Evolutionary conservation across 2,329 filamentous ascomycete genomes (phyloP).

Genomic region (Fusarium marasasianum): DNA sequence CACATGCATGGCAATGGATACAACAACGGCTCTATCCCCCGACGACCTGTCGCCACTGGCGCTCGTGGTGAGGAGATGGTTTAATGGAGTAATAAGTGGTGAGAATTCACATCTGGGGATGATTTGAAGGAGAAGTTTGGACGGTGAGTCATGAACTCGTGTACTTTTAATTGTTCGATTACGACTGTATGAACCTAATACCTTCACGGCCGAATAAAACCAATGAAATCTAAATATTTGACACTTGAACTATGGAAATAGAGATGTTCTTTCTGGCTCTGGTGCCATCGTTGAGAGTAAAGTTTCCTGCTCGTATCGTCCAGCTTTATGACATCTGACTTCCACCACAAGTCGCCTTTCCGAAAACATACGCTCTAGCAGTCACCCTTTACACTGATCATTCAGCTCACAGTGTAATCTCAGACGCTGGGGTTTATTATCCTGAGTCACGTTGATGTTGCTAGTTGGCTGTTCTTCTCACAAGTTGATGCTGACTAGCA

Average conservation of each 20-base stretch:
- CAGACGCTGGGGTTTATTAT: neutral
- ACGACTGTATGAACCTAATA: slow-evolving; percentile 13
- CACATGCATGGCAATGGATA: slow-evolving; percentile 18
- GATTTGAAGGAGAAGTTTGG: neutral
- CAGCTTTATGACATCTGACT: neutral
- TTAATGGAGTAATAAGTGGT: neutral
- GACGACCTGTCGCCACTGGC: slow-evolving; percentile 23
- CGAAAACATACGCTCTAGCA: accelerated
- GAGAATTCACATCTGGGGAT: too few species aligned
- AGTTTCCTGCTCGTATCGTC: neutral
- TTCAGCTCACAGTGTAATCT: too few species aligned
- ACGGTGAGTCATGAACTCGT: neutral
- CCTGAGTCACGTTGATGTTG: accelerated
- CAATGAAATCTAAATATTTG: neutral
- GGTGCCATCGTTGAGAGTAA: neutral
- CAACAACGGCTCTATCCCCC: slow-evolving; percentile 27
- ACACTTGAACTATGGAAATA: neutral
- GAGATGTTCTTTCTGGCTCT: neutral
- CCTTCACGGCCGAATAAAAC: slow-evolving; percentile 8
- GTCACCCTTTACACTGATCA: too few species aligned
- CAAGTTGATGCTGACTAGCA: accelerated
- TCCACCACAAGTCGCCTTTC: neutral
- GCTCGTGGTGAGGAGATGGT: slow-evolving; percentile 29
- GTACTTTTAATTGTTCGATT: neutral
- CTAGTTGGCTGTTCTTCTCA: neutral